phyloP scores from a whole-genome alignment of 345 rosid species.

The Streptanthus diversifolius region DNA sequence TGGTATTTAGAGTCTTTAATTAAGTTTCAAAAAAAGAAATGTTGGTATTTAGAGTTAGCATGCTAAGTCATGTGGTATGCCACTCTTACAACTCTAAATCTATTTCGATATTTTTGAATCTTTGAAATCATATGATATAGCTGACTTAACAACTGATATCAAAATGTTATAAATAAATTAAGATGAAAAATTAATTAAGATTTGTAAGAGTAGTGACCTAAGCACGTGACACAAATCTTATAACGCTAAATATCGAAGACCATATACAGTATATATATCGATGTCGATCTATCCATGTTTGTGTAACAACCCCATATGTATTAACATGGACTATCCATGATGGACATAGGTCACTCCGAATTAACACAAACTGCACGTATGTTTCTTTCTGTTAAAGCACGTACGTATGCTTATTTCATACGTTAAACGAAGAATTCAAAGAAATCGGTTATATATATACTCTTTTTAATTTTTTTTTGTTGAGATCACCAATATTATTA shows the following conservation, averaged over 20 bases:
- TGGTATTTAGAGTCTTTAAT: too few relatives aligned
- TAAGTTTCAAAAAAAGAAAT: too few relatives aligned
- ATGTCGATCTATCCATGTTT: not conserved
- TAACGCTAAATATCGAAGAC: not conserved
- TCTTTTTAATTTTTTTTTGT: not conserved
- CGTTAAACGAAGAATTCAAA: slow-evolving; percentile 29
- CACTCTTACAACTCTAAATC: not conserved
- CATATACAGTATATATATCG: too few relatives aligned
- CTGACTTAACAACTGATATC: not conserved
- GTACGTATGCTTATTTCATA: slow-evolving; percentile 15
- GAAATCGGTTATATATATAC: slow-evolving; percentile 15
- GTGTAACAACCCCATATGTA: not conserved
- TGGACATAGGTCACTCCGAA: not conserved
- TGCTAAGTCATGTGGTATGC: not conserved
- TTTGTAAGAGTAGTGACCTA: not conserved
- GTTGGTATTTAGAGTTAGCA: not conserved
- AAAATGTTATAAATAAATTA: not conserved
- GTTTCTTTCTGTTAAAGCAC: not conserved
- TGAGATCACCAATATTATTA: slow-evolving; percentile 16
- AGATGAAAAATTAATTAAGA: not conserved
- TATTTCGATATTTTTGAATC: not conserved
- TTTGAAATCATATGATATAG: not conserved
- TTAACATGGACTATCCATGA: not conserved
- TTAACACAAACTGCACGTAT: not conserved
- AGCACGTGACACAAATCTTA: not conserved